Percentiles rank a stretch among this genome's conserved stretches.
These are phyloP conservation scores for Helianthus tuberosus DNA, from an alignment of 129 eudicot species.

Conservation along the genomic window DNA sequence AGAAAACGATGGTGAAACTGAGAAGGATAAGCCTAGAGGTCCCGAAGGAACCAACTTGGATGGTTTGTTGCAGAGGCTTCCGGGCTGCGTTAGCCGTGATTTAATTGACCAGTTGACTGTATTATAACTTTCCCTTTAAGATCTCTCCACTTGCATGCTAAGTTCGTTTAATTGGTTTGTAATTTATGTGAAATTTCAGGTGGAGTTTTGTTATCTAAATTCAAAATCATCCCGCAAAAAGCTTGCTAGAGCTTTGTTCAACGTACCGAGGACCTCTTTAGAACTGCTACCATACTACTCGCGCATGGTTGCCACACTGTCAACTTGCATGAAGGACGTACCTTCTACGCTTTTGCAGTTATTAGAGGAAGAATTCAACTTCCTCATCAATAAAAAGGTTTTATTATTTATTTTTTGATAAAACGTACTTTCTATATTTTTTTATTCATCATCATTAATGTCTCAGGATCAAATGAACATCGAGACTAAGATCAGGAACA, in stretches of 20 bases:
- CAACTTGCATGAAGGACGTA: constrained; percentile 94
- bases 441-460: constrained; percentile 4
- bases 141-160: constrained; percentile 5
- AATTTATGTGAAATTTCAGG: constrained; percentile 49
- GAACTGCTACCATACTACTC: constrained; percentile 92
- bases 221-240: constrained; percentile 90
- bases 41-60: constrained; percentile 93
- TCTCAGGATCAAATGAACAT: constrained; percentile 96
- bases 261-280: constrained; percentile 91
- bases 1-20: constrained; percentile 55
- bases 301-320: constrained; percentile 92
- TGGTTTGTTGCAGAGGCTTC: constrained; percentile 88
- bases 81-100: constrained; percentile 96
- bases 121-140: neutral
- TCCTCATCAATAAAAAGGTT: constrained; percentile 85
- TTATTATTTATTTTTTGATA: neutral
- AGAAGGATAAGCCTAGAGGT: constrained; percentile 86
- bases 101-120: constrained; percentile 92
- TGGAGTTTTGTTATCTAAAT: constrained; percentile 90
- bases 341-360: constrained; percentile 86
- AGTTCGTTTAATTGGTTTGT: neutral
- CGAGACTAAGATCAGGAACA: constrained; percentile 91
- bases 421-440: constrained; percentile 11
- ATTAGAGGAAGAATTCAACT: constrained; percentile 94
- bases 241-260: constrained; percentile 88